Conservation (phyloP, 345 rosid species). For the Gossypium rotundifolium region DNA sequence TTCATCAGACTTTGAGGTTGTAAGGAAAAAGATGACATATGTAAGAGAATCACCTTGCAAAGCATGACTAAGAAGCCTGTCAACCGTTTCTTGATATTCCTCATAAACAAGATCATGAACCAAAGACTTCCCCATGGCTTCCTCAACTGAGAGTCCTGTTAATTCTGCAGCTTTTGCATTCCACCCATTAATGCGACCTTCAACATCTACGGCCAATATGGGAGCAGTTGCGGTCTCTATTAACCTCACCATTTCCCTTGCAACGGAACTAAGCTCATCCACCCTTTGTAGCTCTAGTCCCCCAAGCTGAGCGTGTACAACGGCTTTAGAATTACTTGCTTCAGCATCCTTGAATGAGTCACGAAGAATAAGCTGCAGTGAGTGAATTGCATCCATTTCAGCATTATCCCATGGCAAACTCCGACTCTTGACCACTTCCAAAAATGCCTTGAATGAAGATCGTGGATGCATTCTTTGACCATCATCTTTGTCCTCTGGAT, state of each 20-base stretch:
- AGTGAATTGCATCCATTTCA: slow-evolving; percentile 99
- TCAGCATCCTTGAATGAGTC: slow-evolving; percentile 82
- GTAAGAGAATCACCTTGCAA: slow-evolving; percentile 56
- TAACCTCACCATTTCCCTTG: slow-evolving; percentile 98
- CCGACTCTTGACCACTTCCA: slow-evolving; percentile 95
- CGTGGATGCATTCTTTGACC: slow-evolving; percentile 97
- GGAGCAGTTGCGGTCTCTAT: slow-evolving; percentile 98
- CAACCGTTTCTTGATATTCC: slow-evolving; percentile 72
- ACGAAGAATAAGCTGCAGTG: slow-evolving; percentile 91
- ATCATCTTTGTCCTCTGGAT: slow-evolving; percentile 94
- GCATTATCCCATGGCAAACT: slow-evolving; percentile 94
- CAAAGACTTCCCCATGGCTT: slow-evolving; percentile 92
- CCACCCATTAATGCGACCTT: slow-evolving; percentile 91
- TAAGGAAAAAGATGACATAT: slow-evolving; percentile 2
- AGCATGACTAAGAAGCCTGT: slow-evolving; percentile 64
- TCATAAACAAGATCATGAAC: slow-evolving; percentile 70
- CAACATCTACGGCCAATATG: slow-evolving; percentile 85
- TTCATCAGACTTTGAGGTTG: background rate
- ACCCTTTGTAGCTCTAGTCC: slow-evolving; percentile 67
- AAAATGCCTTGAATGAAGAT: slow-evolving; percentile 92
- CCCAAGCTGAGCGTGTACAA: slow-evolving; percentile 39
- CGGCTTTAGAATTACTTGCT: slow-evolving; percentile 66
- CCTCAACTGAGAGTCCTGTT: slow-evolving; percentile 84
- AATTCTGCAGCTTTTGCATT: slow-evolving; percentile 88
- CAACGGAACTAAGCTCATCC: slow-evolving; percentile 92